Evolutionary conservation across 768 basidiomycete species (phyloP).

Genomic region (Dendrothele bispora): DNA sequence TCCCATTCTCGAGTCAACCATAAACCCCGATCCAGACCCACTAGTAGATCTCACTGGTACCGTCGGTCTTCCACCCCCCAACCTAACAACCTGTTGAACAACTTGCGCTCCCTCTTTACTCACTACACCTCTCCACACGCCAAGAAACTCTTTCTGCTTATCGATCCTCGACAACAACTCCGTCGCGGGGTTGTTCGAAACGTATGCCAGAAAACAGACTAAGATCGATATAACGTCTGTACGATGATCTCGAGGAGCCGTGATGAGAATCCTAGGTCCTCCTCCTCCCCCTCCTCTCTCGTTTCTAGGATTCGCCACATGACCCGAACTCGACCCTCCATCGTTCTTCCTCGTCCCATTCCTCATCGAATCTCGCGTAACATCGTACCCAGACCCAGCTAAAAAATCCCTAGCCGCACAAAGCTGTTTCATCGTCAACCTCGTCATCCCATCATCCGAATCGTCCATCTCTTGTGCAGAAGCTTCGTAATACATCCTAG

Average conservation of each 20-base stretch:
- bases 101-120: slow-evolving; percentile 12
- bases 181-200: slow-evolving; percentile 6
- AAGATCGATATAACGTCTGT: slow-evolving; percentile 19
- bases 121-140: slow-evolving; percentile 16
- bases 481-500: slow-evolving; percentile 11
- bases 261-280: slow-evolving; percentile 13
- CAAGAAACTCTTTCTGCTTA: slow-evolving; percentile 8
- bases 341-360: no score
- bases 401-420: slow-evolving; percentile 19
- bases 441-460: slow-evolving; percentile 8
- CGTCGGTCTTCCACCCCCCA: no score
- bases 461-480: slow-evolving; percentile 11
- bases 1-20: no score
- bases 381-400: background rate
- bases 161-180: slow-evolving; percentile 11
- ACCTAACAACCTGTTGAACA: slow-evolving; percentile 14
- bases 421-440: slow-evolving; percentile 16
- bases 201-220: slow-evolving; percentile 13
- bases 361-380: no score
- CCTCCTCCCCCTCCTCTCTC: background rate
- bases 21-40: no score
- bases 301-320: no score
- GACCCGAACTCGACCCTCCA: no score
- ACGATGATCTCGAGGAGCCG: slow-evolving; percentile 21
- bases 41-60: no score